Percentiles rank a stretch among this genome's conserved stretches.
Conservation (phyloP, 179 eudicot species). For the Carnegiea gigantea region DNA sequence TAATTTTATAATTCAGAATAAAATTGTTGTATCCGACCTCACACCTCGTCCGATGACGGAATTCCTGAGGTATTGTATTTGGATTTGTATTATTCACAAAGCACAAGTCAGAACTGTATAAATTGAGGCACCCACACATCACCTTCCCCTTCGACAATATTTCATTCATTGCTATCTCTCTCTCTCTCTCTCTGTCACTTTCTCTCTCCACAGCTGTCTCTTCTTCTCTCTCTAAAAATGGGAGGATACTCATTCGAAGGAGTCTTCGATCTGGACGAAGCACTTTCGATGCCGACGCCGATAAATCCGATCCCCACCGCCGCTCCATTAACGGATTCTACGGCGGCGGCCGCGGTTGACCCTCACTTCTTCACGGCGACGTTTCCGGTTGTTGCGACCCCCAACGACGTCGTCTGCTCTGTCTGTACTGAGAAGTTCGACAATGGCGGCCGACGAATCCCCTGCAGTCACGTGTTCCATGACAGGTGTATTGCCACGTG, state of each 20-base stretch:
- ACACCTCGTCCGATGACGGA: no score
- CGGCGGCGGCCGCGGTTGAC: not conserved
- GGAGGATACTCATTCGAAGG: not conserved
- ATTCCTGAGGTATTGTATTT: no score
- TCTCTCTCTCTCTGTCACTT: no score
- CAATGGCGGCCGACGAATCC: constrained; percentile 20
- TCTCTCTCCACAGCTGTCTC: not conserved
- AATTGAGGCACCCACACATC: no score
- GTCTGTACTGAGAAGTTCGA: constrained; percentile 38
- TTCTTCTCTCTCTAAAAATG: constrained; percentile 1
- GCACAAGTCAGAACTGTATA: no score
- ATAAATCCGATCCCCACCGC: not conserved
- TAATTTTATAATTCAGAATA: no score
- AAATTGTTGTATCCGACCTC: no score
- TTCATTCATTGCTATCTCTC: no score
- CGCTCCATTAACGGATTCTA: not conserved
- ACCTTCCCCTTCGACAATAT: no score
- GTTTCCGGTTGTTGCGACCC: constrained; percentile 10
- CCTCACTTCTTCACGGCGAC: not conserved
- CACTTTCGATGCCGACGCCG: not conserved
- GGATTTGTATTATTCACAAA: no score
- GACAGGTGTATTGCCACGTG: constrained; percentile 35
- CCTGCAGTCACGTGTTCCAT: constrained; percentile 48
- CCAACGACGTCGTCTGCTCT: constrained; percentile 24
- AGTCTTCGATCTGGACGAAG: constrained; percentile 1